phyloP scores from a whole-genome alignment of 257 asterid genomes.

The Fraxinus americana region DNA sequence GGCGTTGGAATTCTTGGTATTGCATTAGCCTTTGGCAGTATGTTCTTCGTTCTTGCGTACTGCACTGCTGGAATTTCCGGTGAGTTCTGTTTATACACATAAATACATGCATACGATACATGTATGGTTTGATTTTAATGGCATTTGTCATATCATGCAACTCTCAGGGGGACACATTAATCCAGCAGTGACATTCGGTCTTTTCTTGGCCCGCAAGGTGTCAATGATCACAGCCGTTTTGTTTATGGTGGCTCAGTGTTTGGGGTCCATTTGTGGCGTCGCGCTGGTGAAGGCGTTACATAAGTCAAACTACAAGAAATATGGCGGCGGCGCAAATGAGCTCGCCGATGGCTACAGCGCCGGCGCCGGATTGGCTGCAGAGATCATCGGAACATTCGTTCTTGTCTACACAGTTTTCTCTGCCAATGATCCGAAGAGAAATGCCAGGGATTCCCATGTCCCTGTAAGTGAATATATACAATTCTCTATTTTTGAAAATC shows the following conservation, averaged over 20 bases:
- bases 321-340: conserved; percentile 46
- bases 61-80: conserved; percentile 23
- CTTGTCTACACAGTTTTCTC: conserved; percentile 52
- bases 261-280: conserved; percentile 51
- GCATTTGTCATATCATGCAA: background rate
- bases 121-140: no score
- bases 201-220: conserved; percentile 49
- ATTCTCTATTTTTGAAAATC: no score
- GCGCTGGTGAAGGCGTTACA: conserved; percentile 44
- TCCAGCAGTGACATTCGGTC: conserved; percentile 53
- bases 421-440: conserved; percentile 61
- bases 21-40: conserved; percentile 8
- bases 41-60: no score
- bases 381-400: conserved; percentile 46
- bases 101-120: no score
- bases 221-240: conserved; percentile 43
- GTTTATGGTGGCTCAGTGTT: conserved; percentile 50
- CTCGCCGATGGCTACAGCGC: conserved; percentile 36
- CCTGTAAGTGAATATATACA: conserved; percentile 35
- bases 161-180: conserved; percentile 50
- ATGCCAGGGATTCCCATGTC: conserved; percentile 56
- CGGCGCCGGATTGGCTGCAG: conserved; percentile 42
- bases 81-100: background rate
- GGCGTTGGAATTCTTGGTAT: conserved; percentile 38
- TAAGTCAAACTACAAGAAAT: conserved; percentile 25